Conservation (phyloP, 345 rosid species). For the Salix arbutifolia region DNA sequence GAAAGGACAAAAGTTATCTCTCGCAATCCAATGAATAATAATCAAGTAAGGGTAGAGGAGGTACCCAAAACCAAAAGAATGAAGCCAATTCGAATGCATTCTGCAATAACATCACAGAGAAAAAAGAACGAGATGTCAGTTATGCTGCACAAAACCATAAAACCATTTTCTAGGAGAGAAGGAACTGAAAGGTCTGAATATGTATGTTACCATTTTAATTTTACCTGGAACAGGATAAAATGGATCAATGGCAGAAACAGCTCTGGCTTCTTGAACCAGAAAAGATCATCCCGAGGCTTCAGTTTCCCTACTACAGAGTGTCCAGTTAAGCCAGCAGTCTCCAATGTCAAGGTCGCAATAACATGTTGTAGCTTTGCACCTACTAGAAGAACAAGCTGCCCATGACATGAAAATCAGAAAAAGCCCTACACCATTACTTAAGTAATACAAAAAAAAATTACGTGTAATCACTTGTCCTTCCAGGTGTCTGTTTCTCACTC, state of each 20-base stretch:
- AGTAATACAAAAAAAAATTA: neutral
- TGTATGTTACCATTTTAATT: neutral
- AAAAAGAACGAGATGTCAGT: constrained; percentile 19
- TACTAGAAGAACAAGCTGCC: constrained; percentile 71
- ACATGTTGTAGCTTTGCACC: constrained; percentile 89
- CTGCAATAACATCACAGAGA: constrained; percentile 40
- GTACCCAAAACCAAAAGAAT: constrained; percentile 97
- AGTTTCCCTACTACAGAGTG: constrained; percentile 43
- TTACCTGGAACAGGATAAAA: constrained; percentile 89
- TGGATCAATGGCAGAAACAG: constrained; percentile 71
- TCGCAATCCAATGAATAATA: constrained; percentile 2
- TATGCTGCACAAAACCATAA: neutral
- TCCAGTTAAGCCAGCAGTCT: constrained; percentile 56
- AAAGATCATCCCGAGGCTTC: constrained; percentile 87
- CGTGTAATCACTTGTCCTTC: neutral
- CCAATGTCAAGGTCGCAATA: constrained; percentile 83
- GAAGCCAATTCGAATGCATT: constrained; percentile 94
- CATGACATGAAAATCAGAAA: constrained; percentile 9
- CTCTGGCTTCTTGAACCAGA: constrained; percentile 95
- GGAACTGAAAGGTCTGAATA: neutral
- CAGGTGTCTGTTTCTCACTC: neutral
- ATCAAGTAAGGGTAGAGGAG: constrained; percentile 28
- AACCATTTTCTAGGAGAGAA: neutral
- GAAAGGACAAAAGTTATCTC: neutral
- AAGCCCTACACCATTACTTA: neutral